These are phyloP conservation scores for Mucor indicus DNA, from an alignment of 371 early-diverging fungal genomes.

Conservation along the genomic window DNA sequence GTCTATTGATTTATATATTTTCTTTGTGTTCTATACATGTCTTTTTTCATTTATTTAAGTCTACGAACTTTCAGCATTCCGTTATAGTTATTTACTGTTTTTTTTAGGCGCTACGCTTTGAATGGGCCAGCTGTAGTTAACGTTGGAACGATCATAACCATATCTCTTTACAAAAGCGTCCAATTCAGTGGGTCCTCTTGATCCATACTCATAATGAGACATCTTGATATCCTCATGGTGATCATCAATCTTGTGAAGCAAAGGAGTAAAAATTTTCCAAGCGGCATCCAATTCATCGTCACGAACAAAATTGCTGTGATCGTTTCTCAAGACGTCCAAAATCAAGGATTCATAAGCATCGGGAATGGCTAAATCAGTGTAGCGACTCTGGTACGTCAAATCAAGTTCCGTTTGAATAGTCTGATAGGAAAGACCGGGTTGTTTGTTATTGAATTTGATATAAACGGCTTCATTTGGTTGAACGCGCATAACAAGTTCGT, in stretches of 20 bases:
- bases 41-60: too few relatives aligned
- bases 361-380: conserved; percentile 82
- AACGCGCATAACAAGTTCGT: conserved; percentile 94
- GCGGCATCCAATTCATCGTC: conserved; percentile 95
- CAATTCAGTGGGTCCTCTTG: conserved; percentile 81
- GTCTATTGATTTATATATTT: too few relatives aligned
- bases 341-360: conserved; percentile 96
- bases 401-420: conserved; percentile 87
- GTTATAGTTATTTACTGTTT: too few relatives aligned
- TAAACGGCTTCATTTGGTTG: conserved; percentile 95
- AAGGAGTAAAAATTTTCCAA: conserved; percentile 96
- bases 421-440: conserved; percentile 71
- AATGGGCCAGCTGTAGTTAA: conserved; percentile 40
- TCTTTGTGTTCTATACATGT: too few relatives aligned
- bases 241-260: conserved; percentile 84
- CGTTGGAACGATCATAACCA: conserved; percentile 59
- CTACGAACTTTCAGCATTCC: too few relatives aligned
- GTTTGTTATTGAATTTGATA: conserved; percentile 93
- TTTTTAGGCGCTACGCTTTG: conserved; percentile 34
- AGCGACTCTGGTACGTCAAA: conserved; percentile 84
- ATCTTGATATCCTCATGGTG: conserved; percentile 55
- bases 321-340: conserved; percentile 84
- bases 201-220: conserved; percentile 75
- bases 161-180: conserved; percentile 70
- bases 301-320: conserved; percentile 95